phyloP scores from a whole-genome alignment of 2,329 filamentous ascomycete genomes.

The Orbilia javanica region DNA sequence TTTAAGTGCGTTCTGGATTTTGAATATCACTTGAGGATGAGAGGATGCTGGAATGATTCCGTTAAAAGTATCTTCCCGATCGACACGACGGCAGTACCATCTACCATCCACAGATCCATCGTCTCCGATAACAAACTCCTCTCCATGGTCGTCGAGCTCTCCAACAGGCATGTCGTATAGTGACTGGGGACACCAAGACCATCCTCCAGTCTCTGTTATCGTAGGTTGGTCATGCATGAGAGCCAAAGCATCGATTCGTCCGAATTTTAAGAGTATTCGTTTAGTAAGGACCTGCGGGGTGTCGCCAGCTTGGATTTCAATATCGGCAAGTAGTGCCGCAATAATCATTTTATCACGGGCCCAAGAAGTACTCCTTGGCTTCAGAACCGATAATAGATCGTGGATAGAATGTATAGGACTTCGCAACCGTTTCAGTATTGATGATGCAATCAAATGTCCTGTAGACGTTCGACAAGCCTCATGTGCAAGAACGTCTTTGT shows the following conservation, averaged over 20 bases:
- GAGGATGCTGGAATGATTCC: conserved; percentile 34
- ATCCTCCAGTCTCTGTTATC: conserved; percentile 21
- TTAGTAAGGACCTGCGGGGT: conserved; percentile 20
- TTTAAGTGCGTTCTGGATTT: conserved; percentile 13
- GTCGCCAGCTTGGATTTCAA: conserved; percentile 19
- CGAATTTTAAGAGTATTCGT: conserved; percentile 7
- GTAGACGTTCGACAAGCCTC: not conserved
- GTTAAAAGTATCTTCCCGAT: conserved; percentile 7
- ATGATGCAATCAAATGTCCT: conserved; percentile 28
- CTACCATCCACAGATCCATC: not conserved
- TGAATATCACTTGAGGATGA: conserved; percentile 20
- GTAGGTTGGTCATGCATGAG: conserved; percentile 27
- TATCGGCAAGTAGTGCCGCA: conserved; percentile 56
- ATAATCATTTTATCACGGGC: conserved; percentile 60
- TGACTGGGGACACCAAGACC: conserved; percentile 34
- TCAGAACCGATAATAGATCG: conserved; percentile 59
- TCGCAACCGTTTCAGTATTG: conserved; percentile 23
- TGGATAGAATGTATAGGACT: conserved; percentile 41
- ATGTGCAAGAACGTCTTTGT: conserved; percentile 39
- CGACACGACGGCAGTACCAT: conserved; percentile 20
- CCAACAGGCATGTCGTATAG: conserved; percentile 27
- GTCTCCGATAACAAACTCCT: not conserved
- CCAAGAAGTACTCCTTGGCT: conserved; percentile 61
- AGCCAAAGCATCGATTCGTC: not conserved
- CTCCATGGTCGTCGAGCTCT: not conserved